phyloP scores from a whole-genome alignment of 2,329 filamentous ascomycete genomes.

The Didymella lethalis region DNA sequence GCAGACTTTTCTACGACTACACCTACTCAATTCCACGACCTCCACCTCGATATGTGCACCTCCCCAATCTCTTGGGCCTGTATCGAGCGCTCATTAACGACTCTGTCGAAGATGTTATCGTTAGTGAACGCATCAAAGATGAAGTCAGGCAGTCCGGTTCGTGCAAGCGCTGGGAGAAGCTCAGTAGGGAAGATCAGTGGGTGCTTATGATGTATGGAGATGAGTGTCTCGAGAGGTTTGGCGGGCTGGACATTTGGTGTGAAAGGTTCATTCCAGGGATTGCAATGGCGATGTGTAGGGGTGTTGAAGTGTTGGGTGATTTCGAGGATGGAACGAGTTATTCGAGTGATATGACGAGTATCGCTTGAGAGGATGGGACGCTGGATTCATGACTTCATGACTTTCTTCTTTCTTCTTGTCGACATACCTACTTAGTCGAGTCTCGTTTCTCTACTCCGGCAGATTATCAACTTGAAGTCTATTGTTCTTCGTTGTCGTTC shows the following conservation, averaged over 20 bases:
- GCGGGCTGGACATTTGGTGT: slow-evolving; percentile 38
- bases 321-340: slow-evolving; percentile 19
- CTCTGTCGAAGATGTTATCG: slow-evolving; percentile 15
- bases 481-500: no score
- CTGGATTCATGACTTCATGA: neutral
- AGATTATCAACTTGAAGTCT: no score
- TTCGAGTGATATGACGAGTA: neutral
- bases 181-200: slow-evolving; percentile 36
- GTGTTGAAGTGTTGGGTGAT: slow-evolving; percentile 20
- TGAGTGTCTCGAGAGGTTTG: slow-evolving; percentile 41
- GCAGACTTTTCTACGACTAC: neutral
- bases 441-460: no score
- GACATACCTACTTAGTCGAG: neutral
- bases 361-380: neutral
- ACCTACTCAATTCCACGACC: neutral
- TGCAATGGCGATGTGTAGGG: slow-evolving; percentile 38
- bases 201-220: slow-evolving; percentile 41
- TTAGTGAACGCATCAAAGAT: slow-evolving; percentile 17
- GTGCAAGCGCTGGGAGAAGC: slow-evolving; percentile 23
- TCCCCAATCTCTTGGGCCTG: slow-evolving; percentile 14
- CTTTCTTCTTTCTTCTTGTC: neutral
- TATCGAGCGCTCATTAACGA: slow-evolving; percentile 28
- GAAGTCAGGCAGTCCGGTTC: slow-evolving; percentile 15
- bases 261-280: slow-evolving; percentile 35
- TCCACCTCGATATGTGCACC: neutral